Base-by-base conservation (phyloP, 2,329 filamentous ascomycete genomes). In the Pseudogymnoascus sp. region DNA sequence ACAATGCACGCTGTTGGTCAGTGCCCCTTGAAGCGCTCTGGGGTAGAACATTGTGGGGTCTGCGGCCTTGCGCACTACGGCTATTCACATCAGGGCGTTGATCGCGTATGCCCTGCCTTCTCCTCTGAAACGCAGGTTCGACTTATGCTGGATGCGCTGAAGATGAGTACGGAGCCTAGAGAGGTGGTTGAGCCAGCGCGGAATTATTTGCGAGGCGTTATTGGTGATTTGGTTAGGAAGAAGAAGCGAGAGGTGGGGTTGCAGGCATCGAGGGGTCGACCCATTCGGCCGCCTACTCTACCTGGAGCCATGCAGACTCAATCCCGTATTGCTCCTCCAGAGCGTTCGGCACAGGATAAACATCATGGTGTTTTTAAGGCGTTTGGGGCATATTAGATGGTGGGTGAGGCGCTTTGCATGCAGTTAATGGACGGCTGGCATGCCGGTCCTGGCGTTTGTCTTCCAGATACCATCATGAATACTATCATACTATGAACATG, bases 51-150 rank as follows among this genome's bases (percentile, higher is more conserved):
- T 66, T 90, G 87, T 71, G 80, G 80, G 5, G 77, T 88, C 5
- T 89, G 87, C 64, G 84, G 85, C 13, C 77, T 84, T 21, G 81
- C 83, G 1, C 85, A 88, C 68, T 83, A 77, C 64, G 84, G 84
- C 2, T 70, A 21, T 21, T 77, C 60, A 72, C 74, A 1, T 21
- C 77, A 81, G 33, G 79, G 78, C 7, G 36, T 24, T 15, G 36
- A 21, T 7, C 17, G 17, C 2, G 24, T 33, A 3, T 90, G 87
- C 68, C 82, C 85, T 11, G 82, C 86, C 68, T 77, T 90, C 59
- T 77, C 76, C 60, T 84, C 83, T 2, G 82, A 88, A 64, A 81
- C 79, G 2, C 81, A 89, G 68, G 77, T 91, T 13, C 78, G 81
- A 60, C 74, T 81, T 17, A 87, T 90, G 78, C 74, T 91, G 13